A percentile compares a stretch with the other conserved stretches of the same genome.
phyloP scores from a whole-genome alignment of 257 asterid genomes.

The Gynochthodes officinalis region DNA sequence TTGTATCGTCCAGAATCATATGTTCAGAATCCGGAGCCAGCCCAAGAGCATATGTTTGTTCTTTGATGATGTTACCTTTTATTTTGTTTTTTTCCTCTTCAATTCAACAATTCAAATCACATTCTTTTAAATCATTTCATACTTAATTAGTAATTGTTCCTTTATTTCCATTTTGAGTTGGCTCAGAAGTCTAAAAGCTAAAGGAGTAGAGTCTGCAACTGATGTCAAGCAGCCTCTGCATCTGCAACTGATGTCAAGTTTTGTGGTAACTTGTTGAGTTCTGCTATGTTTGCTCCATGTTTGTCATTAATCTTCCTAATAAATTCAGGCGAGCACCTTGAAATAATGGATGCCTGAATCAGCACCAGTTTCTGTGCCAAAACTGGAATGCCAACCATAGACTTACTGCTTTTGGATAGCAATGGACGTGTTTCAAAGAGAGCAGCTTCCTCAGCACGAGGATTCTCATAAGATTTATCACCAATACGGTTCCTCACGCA shows the following conservation, averaged over 20 bases:
- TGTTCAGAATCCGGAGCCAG: neutral
- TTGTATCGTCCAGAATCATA: neutral
- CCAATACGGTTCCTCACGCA: constrained; percentile 14
- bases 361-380: constrained; percentile 12
- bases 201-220: too few relatives aligned
- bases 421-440: constrained; percentile 6
- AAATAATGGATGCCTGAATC: constrained; percentile 5
- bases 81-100: too few relatives aligned
- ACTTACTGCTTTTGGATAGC: neutral
- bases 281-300: neutral
- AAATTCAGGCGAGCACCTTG: constrained; percentile 3
- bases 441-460: neutral
- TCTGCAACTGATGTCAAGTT: neutral
- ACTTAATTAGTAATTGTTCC: too few relatives aligned
- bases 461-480: neutral
- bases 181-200: too few relatives aligned
- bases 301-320: constrained; percentile 7
- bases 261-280: constrained; percentile 1
- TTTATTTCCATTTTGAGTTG: too few relatives aligned
- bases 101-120: too few relatives aligned
- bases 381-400: constrained; percentile 13
- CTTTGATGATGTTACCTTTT: too few relatives aligned
- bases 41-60: too few relatives aligned
- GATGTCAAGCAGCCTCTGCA: neutral
- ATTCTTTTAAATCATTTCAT: too few relatives aligned